Base-by-base conservation (phyloP, 2,329 filamentous ascomycete genomes). In the Raffaelea albimanens region DNA sequence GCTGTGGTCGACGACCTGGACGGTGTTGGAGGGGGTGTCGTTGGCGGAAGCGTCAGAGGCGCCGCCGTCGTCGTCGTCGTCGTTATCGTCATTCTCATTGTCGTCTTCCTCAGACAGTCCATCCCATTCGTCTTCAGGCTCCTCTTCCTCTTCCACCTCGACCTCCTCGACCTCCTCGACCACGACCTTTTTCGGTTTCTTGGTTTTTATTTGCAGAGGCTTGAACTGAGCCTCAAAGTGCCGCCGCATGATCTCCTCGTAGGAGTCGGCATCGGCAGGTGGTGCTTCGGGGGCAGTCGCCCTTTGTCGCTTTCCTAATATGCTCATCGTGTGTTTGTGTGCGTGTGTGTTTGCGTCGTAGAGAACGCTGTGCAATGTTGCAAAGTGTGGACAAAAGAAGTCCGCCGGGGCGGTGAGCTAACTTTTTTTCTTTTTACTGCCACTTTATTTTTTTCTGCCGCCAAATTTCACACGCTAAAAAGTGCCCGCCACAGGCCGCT, bases 211-310 rank as follows among this genome's bases (percentile, higher is more conserved):
- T 48, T 71, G 71, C 36, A 95, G 64, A 9, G 91, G 88, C 61
- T 81, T 78, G 68, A 96, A 97, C 60, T 85, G 82, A 23, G 87
- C 79, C 66, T 96, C 93, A 61, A 97, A 97, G 61, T 91, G 85
- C 56, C 79, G 80, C 49, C 82, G 81, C 59, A 98, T 87, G 49
- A 90, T 76, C 48, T 83, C 87, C 56, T 87, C 62, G 61, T 48
- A 46, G 22, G 22, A 25, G 39, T 40, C 36, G 56, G 13, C 25
- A 59, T 10, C 29, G 2, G 23, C 23, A 20, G 48, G 8, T 34
- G 40, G 29, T 5, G 58, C 58, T 5, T 56, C 20, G 13, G n/a
- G 16, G 19, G 34, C 19, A 19, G 53, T 25, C 43, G 31, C 8
- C 60, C 58, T 47, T 55, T 76, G 77, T 51, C 73, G 69, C 57